phyloP scores from a whole-genome alignment of 208 protist genomes.

The Leishmania arabica region DNA sequence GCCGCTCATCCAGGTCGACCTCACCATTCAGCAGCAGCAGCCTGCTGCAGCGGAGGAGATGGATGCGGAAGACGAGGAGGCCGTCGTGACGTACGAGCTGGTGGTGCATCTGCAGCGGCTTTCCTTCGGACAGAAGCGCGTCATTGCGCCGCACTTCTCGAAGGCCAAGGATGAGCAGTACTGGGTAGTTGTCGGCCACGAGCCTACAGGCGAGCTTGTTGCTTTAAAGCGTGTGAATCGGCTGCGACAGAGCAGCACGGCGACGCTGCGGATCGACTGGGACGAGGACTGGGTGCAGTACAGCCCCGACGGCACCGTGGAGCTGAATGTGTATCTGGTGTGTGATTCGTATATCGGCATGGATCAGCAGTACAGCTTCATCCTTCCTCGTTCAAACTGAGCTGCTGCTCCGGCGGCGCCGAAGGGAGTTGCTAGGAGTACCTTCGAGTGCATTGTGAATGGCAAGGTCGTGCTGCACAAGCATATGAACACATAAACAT shows the following conservation, averaged over 20 bases:
- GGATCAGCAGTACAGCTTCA: slow-evolving; percentile 88
- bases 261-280: slow-evolving; percentile 84
- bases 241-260: slow-evolving; percentile 46
- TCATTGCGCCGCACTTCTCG: slow-evolving; percentile 86
- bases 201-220: slow-evolving; percentile 87
- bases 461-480: background rate
- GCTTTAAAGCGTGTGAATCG: slow-evolving; percentile 92
- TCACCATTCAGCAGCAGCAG: slow-evolving; percentile 44
- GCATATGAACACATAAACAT: background rate
- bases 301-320: slow-evolving; percentile 33
- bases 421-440: background rate
- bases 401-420: background rate
- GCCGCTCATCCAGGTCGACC: slow-evolving; percentile 76
- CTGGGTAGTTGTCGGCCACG: slow-evolving; percentile 89
- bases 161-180: slow-evolving; percentile 94
- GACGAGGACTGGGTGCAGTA: slow-evolving; percentile 80
- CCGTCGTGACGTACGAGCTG: slow-evolving; percentile 51
- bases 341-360: slow-evolving; percentile 93
- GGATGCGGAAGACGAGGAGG: slow-evolving; percentile 32
- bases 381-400: slow-evolving; percentile 39
- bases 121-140: slow-evolving; percentile 48
- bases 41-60: background rate
- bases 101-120: slow-evolving; percentile 69
- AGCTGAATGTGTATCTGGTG: slow-evolving; percentile 82
- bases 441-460: background rate